A percentile compares a stretch with the other conserved stretches of the same genome.
These are phyloP conservation scores for Hippophae tibetana DNA, from an alignment of 306 rosid genomes.

Conservation along the genomic window DNA sequence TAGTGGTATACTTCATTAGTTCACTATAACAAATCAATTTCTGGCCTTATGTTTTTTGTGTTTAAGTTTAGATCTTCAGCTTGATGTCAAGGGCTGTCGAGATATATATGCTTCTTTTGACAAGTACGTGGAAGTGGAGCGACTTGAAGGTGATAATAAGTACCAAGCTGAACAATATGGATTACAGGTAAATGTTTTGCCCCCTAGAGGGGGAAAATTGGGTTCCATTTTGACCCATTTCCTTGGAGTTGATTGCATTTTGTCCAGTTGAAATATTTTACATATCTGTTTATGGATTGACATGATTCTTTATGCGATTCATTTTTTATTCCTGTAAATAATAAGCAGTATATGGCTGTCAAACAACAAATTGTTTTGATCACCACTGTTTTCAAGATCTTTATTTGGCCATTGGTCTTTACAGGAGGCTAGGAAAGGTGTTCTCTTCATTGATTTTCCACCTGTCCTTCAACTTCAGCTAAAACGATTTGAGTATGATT, in stretches of 20 bases:
- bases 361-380: neutral
- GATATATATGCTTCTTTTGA: slow-evolving; percentile 98
- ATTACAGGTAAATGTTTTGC: slow-evolving; percentile 55
- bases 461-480: slow-evolving; percentile 98
- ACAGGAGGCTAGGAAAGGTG: slow-evolving; percentile 99
- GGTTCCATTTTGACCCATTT: neutral
- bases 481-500: slow-evolving; percentile 94
- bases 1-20: neutral
- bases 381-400: neutral
- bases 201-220: neutral
- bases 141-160: slow-evolving; percentile 94
- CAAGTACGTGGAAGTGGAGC: slow-evolving; percentile 97
- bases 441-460: slow-evolving; percentile 85
- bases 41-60: slow-evolving; percentile 7
- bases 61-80: slow-evolving; percentile 78
- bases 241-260: neutral
- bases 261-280: no score
- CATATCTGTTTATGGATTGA: neutral
- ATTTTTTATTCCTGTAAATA: no score
- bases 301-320: neutral
- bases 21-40: neutral
- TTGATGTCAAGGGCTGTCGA: slow-evolving; percentile 94
- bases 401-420: slow-evolving; percentile 6
- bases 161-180: slow-evolving; percentile 96
- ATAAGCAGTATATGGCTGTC: neutral